Evolutionary conservation across 2,329 filamentous ascomycete genomes (phyloP), one percentile per base, ranked within the genome.

Genomic region (Dryadomyces quercus-mongolicae): DNA sequence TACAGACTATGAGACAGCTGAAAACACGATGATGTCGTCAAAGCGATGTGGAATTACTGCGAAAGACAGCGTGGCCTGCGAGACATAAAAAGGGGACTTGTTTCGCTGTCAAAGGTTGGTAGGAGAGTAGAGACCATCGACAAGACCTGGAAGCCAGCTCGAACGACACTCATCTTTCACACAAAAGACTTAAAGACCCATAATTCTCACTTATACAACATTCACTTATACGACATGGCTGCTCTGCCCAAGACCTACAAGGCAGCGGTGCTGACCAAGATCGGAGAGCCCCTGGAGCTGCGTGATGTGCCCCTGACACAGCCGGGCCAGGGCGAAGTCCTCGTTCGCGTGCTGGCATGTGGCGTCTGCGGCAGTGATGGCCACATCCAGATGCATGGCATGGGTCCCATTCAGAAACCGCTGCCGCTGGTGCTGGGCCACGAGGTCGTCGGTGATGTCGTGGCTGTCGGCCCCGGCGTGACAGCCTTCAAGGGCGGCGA

Each of bases 301-400:
- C 75, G 81, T 59, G 77, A 87, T 3, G 62, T 84, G 4, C 71
- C 76, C 18, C 71, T 89, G 44, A 71, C 76, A 56, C 64, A 71
- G 38, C 84, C 84, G 1, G 68, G 73, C 7, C 64, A 71, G 0
- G 75, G 77, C 18, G 73, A 88, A 61, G 70, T 90, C 2, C 75
- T 90, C 25, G 74, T 88, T 66, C 88, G 88, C 65, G 77, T 88
- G 2, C 70, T 82, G 9, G 85, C 85, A 6, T 87, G 82, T 60
- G 86, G 86, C 46, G 77, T 91, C 50, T 90, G 86, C 66, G 82
- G 82, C 65, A 78, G 76, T 0, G 86, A 89, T 61, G 57, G 68
- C 20, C 67, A 65, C 53, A 66, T 77, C 1, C 70, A 74, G 51
- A 49, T 62, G 2, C 80, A 80, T 22, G 61, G 67, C 5, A 68